Percentiles rank a stretch among this genome's conserved stretches.
Conservation (phyloP, 1,284 basidiomycete species). For the Papiliotrema nemorosa region DNA sequence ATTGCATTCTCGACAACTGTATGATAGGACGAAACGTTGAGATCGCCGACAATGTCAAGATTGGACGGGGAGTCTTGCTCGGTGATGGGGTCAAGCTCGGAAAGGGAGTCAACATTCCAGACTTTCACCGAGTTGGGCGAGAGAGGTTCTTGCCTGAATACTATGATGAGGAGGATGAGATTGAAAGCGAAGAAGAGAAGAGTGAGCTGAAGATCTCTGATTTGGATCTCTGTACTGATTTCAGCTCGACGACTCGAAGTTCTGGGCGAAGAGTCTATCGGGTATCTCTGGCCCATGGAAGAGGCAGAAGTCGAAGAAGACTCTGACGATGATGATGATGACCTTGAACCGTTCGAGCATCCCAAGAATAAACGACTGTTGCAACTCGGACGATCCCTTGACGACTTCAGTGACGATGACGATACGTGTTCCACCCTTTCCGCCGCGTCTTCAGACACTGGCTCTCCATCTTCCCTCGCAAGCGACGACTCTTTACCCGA, state of each 20-base stretch:
- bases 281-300: constrained; percentile 50
- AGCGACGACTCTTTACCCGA: constrained; percentile 26
- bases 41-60: constrained; percentile 51
- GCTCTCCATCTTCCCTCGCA: constrained; percentile 24
- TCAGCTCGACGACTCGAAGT: constrained; percentile 20
- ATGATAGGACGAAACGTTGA: constrained; percentile 53
- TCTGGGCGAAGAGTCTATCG: constrained; percentile 40
- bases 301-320: constrained; percentile 39
- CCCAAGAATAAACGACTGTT: constrained; percentile 45
- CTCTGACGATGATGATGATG: constrained; percentile 42
- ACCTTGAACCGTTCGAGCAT: constrained; percentile 48
- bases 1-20: constrained; percentile 69
- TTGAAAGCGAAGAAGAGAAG: constrained; percentile 49
- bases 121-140: constrained; percentile 70
- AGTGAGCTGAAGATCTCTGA: constrained; percentile 7
- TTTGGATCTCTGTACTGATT: not conserved
- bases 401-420: constrained; percentile 24
- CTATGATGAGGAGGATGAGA: constrained; percentile 57
- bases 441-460: constrained; percentile 38
- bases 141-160: constrained; percentile 72
- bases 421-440: constrained; percentile 45
- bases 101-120: constrained; percentile 63
- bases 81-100: constrained; percentile 71
- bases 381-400: constrained; percentile 44
- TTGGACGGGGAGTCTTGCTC: constrained; percentile 53